Evolutionary conservation across 2,329 filamentous ascomycete species (phyloP).

Genomic region (Ceratocystiopsis sp.): DNA sequence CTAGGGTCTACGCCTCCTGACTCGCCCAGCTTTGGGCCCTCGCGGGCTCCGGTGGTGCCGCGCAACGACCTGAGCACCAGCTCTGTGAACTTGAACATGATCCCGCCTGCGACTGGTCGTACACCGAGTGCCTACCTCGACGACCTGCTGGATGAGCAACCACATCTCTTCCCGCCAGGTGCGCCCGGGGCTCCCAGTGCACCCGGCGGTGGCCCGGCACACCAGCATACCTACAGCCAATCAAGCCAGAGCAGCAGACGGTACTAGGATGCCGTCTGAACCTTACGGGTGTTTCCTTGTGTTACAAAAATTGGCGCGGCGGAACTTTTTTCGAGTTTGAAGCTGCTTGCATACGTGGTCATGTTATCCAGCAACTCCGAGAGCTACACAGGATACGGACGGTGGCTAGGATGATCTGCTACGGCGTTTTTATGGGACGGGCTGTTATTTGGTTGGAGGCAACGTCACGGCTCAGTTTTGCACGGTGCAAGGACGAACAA

Average conservation of each 20-base stretch:
- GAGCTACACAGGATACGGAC: too few species aligned
- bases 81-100: constrained; percentile 48
- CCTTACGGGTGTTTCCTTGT: not conserved
- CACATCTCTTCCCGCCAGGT: constrained; percentile 29
- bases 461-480: too few species aligned
- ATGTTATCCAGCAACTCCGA: too few species aligned
- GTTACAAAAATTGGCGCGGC: not conserved
- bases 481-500: too few species aligned
- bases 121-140: constrained; percentile 83
- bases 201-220: constrained; percentile 7
- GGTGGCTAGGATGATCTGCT: too few species aligned
- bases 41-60: constrained; percentile 13
- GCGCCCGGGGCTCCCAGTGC: not conserved
- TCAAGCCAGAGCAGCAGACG: constrained; percentile 9
- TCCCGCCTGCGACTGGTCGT: constrained; percentile 46
- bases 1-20: constrained; percentile 42
- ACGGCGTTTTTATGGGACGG: too few species aligned
- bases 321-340: too few species aligned
- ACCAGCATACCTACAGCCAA: constrained; percentile 13
- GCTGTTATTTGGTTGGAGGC: too few species aligned
- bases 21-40: constrained; percentile 39
- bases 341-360: too few species aligned
- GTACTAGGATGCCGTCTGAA: constrained; percentile 3
- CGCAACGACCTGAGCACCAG: constrained; percentile 33
- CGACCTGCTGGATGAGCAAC: constrained; percentile 68